Evolutionary conservation across 148 eudicot species (phyloP), one percentile per base, ranked within the genome.

Genomic region (Beta vulgaris): DNA sequence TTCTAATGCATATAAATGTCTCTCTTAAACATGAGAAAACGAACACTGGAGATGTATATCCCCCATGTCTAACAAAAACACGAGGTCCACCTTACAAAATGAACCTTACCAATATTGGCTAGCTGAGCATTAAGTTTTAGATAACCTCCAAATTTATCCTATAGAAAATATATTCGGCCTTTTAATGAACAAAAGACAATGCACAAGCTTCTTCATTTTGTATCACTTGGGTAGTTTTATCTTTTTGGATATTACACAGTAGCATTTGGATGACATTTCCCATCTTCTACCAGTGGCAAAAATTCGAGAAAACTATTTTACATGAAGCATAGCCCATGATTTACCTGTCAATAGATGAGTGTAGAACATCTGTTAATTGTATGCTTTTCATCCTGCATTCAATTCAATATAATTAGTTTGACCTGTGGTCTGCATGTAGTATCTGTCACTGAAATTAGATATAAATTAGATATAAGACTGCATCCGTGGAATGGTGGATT

Each of bases 291-390:
- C 62, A 70, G 6, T 9, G 25, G 14, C 37, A n/a, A 34, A 26
- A n/a, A n/a, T n/a, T n/a, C n/a, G n/a, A n/a, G 25, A 3, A n/a
- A 75, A 53, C 7, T 46, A n/a, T 9, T 48, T 28, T 49, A n/a
- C 39, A 14, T 49, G 42, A 61, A 35, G 16, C 25, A 42, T 21
- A 71, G 18, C 54, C 44, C 60, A 75, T 18, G 54, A 55, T 61
- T 72, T 88, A 90, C 98, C 98, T 69, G 98, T 94, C 85, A 94
- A 87, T 68, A 94, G 83, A 85, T 94, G 98, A 28, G 98, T 94
- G 85, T 94, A 94, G 86, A 84, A 94, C 82, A 90, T n/a, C n/a
- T n/a, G n/a, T n/a, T n/a, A n/a, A n/a, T n/a, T n/a, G n/a, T n/a
- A n/a, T n/a, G n/a, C n/a, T n/a, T n/a, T n/a, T n/a, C n/a, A n/a